Conservation (phyloP, 148 eudicot genomes). For the Silene uniflora region DNA sequence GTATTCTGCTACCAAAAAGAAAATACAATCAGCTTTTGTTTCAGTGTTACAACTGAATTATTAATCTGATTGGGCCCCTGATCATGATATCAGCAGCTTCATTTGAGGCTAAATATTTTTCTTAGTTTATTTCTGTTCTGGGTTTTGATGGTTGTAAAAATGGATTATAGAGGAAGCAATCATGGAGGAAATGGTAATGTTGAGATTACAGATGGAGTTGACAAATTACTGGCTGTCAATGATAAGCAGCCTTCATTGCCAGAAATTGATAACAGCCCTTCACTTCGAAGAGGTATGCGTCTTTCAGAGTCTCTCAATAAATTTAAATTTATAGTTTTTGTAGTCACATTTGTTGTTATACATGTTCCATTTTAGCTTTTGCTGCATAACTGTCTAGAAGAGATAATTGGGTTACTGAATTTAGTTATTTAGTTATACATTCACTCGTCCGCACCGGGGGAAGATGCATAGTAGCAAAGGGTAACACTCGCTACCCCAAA, state of each 20-base stretch:
- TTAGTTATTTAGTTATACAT: background rate
- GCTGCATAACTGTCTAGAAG: background rate
- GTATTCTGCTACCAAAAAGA: background rate
- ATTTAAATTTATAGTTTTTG: background rate
- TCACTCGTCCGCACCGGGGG: too few relatives aligned
- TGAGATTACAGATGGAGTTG: conserved; percentile 14
- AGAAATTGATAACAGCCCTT: conserved; percentile 7
- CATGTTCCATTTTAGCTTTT: background rate
- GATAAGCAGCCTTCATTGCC: conserved; percentile 14
- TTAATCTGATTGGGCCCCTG: too few relatives aligned
- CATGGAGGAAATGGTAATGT: conserved; percentile 11
- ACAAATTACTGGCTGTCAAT: background rate
- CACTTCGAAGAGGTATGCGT: conserved; percentile 17
- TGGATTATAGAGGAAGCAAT: conserved; percentile 21
- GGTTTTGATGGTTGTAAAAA: background rate
- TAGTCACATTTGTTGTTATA: background rate
- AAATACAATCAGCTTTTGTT: conserved; percentile 4
- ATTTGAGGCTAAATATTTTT: too few relatives aligned
- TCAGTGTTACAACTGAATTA: background rate
- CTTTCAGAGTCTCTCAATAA: background rate
- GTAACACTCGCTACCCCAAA: too few relatives aligned
- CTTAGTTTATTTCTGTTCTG: background rate
- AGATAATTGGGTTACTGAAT: background rate
- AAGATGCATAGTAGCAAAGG: too few relatives aligned
- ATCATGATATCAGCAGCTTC: background rate